Conservation (phyloP, 2,329 filamentous ascomycete genomes). For the Calonectria henricotiae region DNA sequence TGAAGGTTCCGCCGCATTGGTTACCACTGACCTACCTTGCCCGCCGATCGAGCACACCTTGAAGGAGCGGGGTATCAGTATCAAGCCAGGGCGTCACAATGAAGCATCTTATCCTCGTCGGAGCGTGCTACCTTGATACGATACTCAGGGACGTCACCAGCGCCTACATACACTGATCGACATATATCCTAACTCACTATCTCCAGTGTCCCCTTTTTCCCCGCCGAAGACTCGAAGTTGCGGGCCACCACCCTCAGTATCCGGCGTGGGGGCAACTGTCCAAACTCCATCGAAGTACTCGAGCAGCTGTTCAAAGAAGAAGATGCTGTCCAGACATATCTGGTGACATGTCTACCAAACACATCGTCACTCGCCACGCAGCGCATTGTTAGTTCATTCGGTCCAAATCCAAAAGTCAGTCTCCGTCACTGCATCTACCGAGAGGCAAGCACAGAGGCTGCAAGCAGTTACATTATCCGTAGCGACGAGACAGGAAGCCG, state of each 20-base stretch:
- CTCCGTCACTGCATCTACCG: constrained; percentile 75
- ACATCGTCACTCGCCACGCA: constrained; percentile 66
- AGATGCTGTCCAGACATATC: constrained; percentile 58
- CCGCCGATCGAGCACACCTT: constrained; percentile 9
- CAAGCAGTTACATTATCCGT: constrained; percentile 80
- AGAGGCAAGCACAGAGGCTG: constrained; percentile 68
- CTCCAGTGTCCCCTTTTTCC: constrained; percentile 76
- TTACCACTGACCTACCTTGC: constrained; percentile 8
- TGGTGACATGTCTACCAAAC: constrained; percentile 72
- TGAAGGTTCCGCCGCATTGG: background rate
- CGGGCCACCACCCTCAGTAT: constrained; percentile 73
- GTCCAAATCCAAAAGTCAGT: constrained; percentile 60
- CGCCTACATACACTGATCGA: constrained; percentile 22
- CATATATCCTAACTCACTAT: constrained; percentile 39
- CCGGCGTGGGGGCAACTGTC: constrained; percentile 81
- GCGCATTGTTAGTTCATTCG: constrained; percentile 72
- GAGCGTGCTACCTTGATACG: constrained; percentile 81
- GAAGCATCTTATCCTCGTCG: constrained; percentile 75
- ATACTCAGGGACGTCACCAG: constrained; percentile 72
- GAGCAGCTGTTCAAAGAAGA: constrained; percentile 70
- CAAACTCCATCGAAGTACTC: constrained; percentile 81
- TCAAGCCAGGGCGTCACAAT: constrained; percentile 53
- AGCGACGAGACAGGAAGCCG: constrained; percentile 73
- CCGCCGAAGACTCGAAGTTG: constrained; percentile 81
- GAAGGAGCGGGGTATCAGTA: constrained; percentile 15